Conservation (phyloP, 106 monocot genomes). For the Dioscorea dumetorum region DNA sequence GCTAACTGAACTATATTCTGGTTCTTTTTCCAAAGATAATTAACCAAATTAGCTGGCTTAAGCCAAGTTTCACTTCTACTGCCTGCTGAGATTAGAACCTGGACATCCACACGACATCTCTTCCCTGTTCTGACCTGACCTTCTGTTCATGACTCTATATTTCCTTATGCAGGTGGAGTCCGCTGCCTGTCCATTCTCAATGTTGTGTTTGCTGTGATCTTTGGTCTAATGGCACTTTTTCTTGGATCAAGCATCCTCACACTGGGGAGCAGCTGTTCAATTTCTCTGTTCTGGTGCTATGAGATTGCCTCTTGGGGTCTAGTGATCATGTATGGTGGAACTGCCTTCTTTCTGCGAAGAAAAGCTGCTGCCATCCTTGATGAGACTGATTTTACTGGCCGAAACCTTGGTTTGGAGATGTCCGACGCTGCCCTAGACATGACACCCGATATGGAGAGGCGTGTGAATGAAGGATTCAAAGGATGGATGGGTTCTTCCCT, state of each 20-base stretch:
- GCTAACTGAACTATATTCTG: too few relatives aligned
- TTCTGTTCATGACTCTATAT: too few relatives aligned
- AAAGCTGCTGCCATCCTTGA: conserved; percentile 61
- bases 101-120: too few relatives aligned
- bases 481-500: conserved; percentile 89
- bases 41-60: too few relatives aligned
- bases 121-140: too few relatives aligned
- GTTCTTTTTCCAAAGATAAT: too few relatives aligned
- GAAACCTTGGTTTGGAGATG: conserved; percentile 79
- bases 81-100: too few relatives aligned
- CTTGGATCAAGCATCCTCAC: conserved; percentile 90
- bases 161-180: conserved; percentile 57
- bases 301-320: conserved; percentile 78
- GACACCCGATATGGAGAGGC: conserved; percentile 71
- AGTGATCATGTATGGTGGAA: conserved; percentile 63
- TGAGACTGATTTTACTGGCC: conserved; percentile 30
- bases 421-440: conserved; percentile 35
- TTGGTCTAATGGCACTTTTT: conserved; percentile 77
- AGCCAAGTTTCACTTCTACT: too few relatives aligned
- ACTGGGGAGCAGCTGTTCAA: conserved; percentile 71
- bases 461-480: conserved; percentile 81
- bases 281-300: conserved; percentile 92
- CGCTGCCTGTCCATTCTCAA: conserved; percentile 82
- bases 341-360: conserved; percentile 70
- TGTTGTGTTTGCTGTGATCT: conserved; percentile 58